Base-by-base conservation (phyloP, 2,329 filamentous ascomycete genomes). In the Venturia nashicola region DNA sequence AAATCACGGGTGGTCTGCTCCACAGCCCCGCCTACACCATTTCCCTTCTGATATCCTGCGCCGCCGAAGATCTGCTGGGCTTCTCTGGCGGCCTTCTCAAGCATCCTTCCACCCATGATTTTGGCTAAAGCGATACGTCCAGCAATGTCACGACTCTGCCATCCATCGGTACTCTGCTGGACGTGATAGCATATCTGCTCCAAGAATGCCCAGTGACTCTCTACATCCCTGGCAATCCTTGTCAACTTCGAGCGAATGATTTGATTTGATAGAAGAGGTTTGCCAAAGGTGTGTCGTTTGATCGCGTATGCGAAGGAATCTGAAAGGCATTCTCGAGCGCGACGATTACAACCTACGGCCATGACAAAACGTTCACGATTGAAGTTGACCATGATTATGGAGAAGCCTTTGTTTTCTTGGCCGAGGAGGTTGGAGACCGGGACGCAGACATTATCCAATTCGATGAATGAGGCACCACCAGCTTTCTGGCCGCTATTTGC, bases 401-500 rank as follows among this genome's bases (percentile, higher is more conserved):
- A 74, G 72, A 85, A 85, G 1, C 82, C 83, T 23, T 77, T 69
- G 65, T 83, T 82, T 66, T 84, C 82, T 39, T 74, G 70, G 5
- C 83, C 82, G 2, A 86, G 67, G 0, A 84, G 73, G 64, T 84
- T 82, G 34, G 77, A 76, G 0, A 75, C 75, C 0, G 83, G 82
- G 0, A 86, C 83, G 18, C 72, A 68, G 2, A 85, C 82, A 65
- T 84, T 75, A 57, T 85, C 82, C 23, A 85, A 75, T 23, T 80
- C 78, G 60, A 85, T 77, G 66, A 80, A 84, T 0, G 80, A 82
- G 5, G 81, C 80, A 69, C 84, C 84, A 48, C 85, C 86, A 5
- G 84, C 84, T 68, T 85, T 82, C n/a, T 87, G 84, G 3, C 86
- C 86, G 34, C 81, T 85, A 71, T 89, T 88, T 62, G 80, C 73